Conservation (phyloP, 805 yeast species). For the Barnettozyma californica region DNA sequence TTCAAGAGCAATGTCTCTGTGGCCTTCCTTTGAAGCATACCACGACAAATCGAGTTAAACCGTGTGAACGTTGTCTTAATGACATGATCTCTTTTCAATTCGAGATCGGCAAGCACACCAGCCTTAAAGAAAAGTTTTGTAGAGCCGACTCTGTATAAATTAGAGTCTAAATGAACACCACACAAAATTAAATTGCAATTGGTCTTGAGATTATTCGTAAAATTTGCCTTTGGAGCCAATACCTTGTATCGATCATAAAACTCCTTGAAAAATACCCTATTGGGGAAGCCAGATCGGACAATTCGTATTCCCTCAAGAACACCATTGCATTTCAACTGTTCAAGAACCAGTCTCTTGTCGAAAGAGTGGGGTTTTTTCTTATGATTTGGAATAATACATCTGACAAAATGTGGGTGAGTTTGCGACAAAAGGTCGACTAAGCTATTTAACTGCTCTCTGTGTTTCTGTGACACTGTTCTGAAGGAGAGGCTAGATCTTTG, state of each 20-base stretch:
- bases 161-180: slow-evolving; percentile 64
- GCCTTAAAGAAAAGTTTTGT: slow-evolving; percentile 94
- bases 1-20: slow-evolving; percentile 47
- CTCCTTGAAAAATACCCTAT: slow-evolving; percentile 77
- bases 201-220: slow-evolving; percentile 47
- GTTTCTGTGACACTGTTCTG: slow-evolving; percentile 82
- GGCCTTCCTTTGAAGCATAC: slow-evolving; percentile 48
- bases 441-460: slow-evolving; percentile 73
- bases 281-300: slow-evolving; percentile 96
- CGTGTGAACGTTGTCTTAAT: slow-evolving; percentile 49
- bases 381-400: slow-evolving; percentile 91
- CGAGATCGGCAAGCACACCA: slow-evolving; percentile 89
- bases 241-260: slow-evolving; percentile 73
- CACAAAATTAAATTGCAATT: slow-evolving; percentile 65
- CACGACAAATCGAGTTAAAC: slow-evolving; percentile 64
- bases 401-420: slow-evolving; percentile 94
- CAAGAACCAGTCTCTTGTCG: slow-evolving; percentile 72
- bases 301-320: slow-evolving; percentile 96
- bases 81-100: slow-evolving; percentile 65
- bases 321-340: slow-evolving; percentile 93
- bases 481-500: slow-evolving; percentile 36
- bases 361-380: slow-evolving; percentile 65
- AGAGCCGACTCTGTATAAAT: slow-evolving; percentile 82
- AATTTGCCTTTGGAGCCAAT: slow-evolving; percentile 45
- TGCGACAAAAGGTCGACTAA: slow-evolving; percentile 67